Conservation (phyloP, 176 grass and related monocot genomes). For the Aechmea fasciata region DNA sequence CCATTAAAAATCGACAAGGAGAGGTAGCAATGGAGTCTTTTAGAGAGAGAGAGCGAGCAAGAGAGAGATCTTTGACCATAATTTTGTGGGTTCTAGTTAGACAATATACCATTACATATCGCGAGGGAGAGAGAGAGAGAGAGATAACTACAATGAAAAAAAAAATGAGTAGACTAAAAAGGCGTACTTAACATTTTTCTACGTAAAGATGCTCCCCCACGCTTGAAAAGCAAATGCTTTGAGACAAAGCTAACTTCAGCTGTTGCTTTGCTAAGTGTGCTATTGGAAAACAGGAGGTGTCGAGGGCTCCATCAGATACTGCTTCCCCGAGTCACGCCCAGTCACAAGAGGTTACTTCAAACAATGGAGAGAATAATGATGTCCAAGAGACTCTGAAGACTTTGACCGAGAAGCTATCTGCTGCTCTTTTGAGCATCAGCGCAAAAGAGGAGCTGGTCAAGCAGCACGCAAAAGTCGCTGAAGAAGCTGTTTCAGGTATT, state of each 20-base stretch:
- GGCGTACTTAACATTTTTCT: no score
- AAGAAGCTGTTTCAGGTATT: constrained; percentile 92
- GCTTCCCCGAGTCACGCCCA: constrained; percentile 42
- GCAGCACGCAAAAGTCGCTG: constrained; percentile 87
- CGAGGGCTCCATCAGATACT: constrained; percentile 17
- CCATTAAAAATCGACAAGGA: no score
- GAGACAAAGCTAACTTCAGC: background rate
- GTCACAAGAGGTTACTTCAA: constrained; percentile 37
- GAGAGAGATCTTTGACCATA: no score
- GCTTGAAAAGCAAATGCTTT: background rate
- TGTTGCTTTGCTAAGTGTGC: constrained; percentile 2
- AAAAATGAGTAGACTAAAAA: no score
- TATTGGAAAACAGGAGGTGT: constrained; percentile 33
- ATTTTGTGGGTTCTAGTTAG: no score
- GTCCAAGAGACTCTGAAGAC: constrained; percentile 54
- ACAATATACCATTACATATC: no score
- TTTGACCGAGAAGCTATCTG: constrained; percentile 75
- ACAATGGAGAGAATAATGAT: constrained; percentile 28
- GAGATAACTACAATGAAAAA: no score
- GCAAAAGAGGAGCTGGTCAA: constrained; percentile 93
- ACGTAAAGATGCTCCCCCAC: no score
- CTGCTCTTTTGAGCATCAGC: constrained; percentile 69
- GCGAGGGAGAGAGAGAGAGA: no score
- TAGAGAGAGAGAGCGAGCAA: no score
- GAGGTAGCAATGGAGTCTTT: no score